These are phyloP conservation scores for Sphaerulina populicola DNA, from an alignment of 2,329 filamentous ascomycete genomes.

Conservation along the genomic window DNA sequence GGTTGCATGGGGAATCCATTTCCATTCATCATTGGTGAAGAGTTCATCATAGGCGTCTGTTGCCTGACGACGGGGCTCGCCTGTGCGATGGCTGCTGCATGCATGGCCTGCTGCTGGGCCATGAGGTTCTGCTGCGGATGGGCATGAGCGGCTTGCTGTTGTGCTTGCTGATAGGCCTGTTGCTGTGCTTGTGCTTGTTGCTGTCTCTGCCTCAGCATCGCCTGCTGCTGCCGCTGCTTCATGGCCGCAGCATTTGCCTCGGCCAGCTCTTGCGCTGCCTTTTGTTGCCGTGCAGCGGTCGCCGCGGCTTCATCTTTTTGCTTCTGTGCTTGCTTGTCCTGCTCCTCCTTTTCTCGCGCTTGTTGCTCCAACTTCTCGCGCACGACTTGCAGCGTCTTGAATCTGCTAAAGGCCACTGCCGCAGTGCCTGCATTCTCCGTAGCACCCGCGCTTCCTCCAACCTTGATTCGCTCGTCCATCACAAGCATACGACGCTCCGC, in stretches of 20 bases:
- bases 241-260: constrained; percentile 40
- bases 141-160: constrained; percentile 20
- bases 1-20: constrained; percentile 46
- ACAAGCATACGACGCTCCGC: constrained; percentile 89
- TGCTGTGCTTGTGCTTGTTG: constrained; percentile 27
- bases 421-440: constrained; percentile 62
- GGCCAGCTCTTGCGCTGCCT: constrained; percentile 40
- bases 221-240: constrained; percentile 30
- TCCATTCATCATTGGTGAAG: constrained; percentile 38
- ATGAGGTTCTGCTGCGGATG: constrained; percentile 36
- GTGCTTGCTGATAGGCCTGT: constrained; percentile 23
- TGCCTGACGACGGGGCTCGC: constrained; percentile 54
- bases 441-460: constrained; percentile 48
- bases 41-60: constrained; percentile 40
- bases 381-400: constrained; percentile 79
- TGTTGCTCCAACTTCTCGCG: constrained; percentile 51
- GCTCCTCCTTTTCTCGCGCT: constrained; percentile 50
- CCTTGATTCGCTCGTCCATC: constrained; percentile 71
- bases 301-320: constrained; percentile 40
- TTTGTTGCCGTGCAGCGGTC: constrained; percentile 39
- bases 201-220: constrained; percentile 18
- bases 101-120: constrained; percentile 31
- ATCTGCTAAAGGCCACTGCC: constrained; percentile 72
- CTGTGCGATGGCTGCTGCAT: constrained; percentile 41
- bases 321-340: constrained; percentile 36